Base-by-base conservation (phyloP, 129 eudicot genomes). In the Helianthus tuberosus region DNA sequence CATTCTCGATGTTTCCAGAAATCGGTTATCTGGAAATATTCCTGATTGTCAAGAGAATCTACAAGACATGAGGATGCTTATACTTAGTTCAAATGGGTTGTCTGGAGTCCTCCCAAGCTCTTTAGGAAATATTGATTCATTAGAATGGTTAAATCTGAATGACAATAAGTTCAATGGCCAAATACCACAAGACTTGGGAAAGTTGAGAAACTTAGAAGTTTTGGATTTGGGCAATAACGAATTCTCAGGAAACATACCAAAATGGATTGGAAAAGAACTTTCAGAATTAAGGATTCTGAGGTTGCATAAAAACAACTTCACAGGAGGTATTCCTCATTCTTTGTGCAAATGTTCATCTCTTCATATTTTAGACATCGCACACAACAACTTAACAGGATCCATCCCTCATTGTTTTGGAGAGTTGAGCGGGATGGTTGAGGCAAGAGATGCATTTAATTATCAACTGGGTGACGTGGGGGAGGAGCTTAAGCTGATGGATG, bases 51-150 rank as follows among this genome's bases (percentile, higher is more conserved):
- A 29, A 4, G 3, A 32, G 41, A 12, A 29, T 60, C 66, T 29
- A 11, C 15, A 60, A 10, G 3, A 12, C 3, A 12, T 60, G 16
- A 0, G 3, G 1, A 4, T 13, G 43, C 44, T 60, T 1, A 1
- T 60, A 60, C 66, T 60, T 12, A 29, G 10, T 32, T 60, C 66
- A 5, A 60, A 60, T 29, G 10, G 10, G 66, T 11, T 60, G 15
- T 60, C 43, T 29, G 66, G 66, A 29, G 66, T 60, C 10, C 65
- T 60, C 20, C 66, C 66, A 29, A 29, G 43, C 12, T 60, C 66
- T 29, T 60, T 60, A 12, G 66, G 44, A 4, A 60, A 60, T 60
- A 29, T 4, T 27, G 11, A 14, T 60, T 29, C 66, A 29, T 11
- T 60, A 15, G 4, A 2, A 60, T 60, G 44, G 44, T 27, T 60